Conservation (phyloP, 2,329 filamentous ascomycete species). For the Ophiosphaerella herpotricha region DNA sequence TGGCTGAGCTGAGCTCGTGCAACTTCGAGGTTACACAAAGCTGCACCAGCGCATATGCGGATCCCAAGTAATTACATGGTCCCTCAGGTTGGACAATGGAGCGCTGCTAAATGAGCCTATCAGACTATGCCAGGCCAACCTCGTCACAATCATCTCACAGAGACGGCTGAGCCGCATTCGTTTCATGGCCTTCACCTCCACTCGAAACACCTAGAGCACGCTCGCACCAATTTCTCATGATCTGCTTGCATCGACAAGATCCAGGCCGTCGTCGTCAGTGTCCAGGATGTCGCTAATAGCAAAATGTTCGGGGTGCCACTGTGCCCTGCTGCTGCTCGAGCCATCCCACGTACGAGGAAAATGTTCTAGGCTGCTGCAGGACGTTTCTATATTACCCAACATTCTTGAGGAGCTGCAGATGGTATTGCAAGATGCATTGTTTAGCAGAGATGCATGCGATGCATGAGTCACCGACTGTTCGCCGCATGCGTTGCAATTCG, state of each 20-base stretch:
- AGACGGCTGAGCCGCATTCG: not conserved
- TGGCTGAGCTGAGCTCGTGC: slow-evolving; percentile 20
- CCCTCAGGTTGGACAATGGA: slow-evolving; percentile 2
- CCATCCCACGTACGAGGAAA: slow-evolving; percentile 7
- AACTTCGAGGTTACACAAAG: slow-evolving; percentile 2
- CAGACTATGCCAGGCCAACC: not conserved
- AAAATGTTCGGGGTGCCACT: slow-evolving; percentile 1
- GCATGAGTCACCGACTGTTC: slow-evolving; percentile 27
- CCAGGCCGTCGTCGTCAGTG: slow-evolving; percentile 18
- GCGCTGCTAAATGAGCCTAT: slow-evolving; percentile 2
- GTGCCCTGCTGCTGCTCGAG: slow-evolving; percentile 9
- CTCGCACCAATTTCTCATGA: slow-evolving; percentile 8
- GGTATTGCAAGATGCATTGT: slow-evolving; percentile 28
- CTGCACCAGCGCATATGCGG: slow-evolving; percentile 6
- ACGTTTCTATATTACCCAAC: slow-evolving; percentile 22
- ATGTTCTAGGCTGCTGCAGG: slow-evolving; percentile 21
- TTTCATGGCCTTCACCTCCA: not conserved
- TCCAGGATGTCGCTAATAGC: slow-evolving; percentile 18
- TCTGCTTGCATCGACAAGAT: slow-evolving; percentile 24
- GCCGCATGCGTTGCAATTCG: slow-evolving; percentile 18
- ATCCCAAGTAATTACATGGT: not conserved
- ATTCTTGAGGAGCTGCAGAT: slow-evolving; percentile 9
- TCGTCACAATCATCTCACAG: not conserved
- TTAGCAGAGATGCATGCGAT: slow-evolving; percentile 28
- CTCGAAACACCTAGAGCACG: not conserved